Base-by-base conservation (phyloP, 2,329 filamentous ascomycete species). In the Stachybotrys chartarum region DNA sequence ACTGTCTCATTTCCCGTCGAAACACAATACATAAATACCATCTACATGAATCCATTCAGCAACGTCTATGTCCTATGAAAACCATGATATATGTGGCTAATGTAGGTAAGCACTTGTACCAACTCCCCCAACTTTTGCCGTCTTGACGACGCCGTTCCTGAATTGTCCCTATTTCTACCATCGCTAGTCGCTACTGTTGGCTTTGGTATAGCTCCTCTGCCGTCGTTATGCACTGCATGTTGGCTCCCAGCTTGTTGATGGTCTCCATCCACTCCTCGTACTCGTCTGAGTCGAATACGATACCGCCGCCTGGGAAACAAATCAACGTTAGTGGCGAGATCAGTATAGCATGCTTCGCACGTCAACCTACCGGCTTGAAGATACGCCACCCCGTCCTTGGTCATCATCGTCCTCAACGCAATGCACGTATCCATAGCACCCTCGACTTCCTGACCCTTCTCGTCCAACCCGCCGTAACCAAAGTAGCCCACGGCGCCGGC, bases 401-500 rank as follows among this genome's bases (percentile, higher is more conserved):
- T 82, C 66, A 97, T 73, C 94, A 99, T 99, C 6, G 94, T 99
- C 49, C 94, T 81, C 67, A 97, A 79, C 14, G 84, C 84, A 63
- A 87, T 87, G 65, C 84, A 87, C 8, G 90, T 95, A 65, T 97
- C 92, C 92, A 97, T 97, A 24, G 89, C 90, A 7, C 92, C 93
- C 66, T 95, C 88, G 11, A 79, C 76, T 55, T 83, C 77, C 52
- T 77, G 53, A 0, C 87, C 88, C 47, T 86, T 78, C 7, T 77
- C 73, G 51, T 86, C 83, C 50, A 93, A 81, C 53, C 82, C 83
- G 58, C 85, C 84, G 67, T 96, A 97, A 10, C 93, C 93, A 72
- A 97, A 99, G 75, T 97, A 99, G 2, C 94, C 94, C 0, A 97
- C 93, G 0, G 94, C 94, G 31, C 94, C 94, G 8, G 94, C 94